Conservation (phyloP, 2,329 filamentous ascomycete species). For the Geosmithia putterillii region DNA sequence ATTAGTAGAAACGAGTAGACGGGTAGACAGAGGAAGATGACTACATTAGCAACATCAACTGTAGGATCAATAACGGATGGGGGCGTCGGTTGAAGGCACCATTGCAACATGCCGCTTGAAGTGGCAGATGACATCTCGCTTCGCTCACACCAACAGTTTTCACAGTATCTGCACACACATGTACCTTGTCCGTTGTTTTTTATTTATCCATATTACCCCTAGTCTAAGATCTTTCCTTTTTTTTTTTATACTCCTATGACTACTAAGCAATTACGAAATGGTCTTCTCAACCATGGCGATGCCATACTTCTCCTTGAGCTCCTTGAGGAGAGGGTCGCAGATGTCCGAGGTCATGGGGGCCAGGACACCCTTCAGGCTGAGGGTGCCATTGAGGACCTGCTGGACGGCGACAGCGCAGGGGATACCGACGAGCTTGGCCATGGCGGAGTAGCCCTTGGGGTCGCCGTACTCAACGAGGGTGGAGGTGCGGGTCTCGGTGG, state of each 20-base stretch:
- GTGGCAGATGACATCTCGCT: too few relatives aligned
- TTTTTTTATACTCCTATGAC: neutral
- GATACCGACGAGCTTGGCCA: conserved; percentile 73
- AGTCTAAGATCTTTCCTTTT: neutral
- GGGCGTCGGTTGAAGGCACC: too few relatives aligned
- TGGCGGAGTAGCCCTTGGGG: conserved; percentile 66
- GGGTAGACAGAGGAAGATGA: too few relatives aligned
- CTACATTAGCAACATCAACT: too few relatives aligned
- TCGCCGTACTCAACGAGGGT: conserved; percentile 77
- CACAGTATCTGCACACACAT: too few relatives aligned
- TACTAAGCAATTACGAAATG: neutral
- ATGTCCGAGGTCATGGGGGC: conserved; percentile 66
- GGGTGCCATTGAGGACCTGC: conserved; percentile 64
- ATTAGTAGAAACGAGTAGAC: too few relatives aligned
- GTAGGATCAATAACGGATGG: too few relatives aligned
- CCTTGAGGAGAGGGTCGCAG: conserved; percentile 61
- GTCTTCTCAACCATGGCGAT: conserved; percentile 2
- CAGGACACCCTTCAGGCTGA: conserved; percentile 60
- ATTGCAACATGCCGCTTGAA: too few relatives aligned
- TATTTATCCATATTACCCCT: too few relatives aligned
- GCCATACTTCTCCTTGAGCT: conserved; percentile 47
- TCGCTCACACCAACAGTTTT: too few relatives aligned
- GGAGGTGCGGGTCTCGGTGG: conserved; percentile 62
- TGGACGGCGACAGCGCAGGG: conserved; percentile 55
- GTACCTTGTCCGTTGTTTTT: too few relatives aligned